Evolutionary conservation across 345 rosid genomes (phyloP).

Genomic region (Balakata baccata): DNA sequence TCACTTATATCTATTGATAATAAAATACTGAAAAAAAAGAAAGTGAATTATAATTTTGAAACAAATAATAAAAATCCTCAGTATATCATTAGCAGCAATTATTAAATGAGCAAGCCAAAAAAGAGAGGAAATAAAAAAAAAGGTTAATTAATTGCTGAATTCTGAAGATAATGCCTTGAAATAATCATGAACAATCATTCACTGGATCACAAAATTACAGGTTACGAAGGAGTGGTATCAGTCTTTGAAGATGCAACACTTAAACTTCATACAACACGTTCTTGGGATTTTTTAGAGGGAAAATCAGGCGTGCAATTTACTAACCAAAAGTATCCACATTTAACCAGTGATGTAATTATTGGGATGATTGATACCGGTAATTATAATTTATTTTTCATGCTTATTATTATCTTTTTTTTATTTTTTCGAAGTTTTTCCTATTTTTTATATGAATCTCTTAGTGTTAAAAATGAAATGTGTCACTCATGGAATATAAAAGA

Average conservation of each 20-base stretch:
- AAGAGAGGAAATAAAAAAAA: not conserved
- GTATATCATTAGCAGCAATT: not conserved
- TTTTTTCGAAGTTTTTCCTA: no score
- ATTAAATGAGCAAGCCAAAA: not conserved
- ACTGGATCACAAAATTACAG: conserved; percentile 29
- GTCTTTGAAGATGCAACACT: conserved; percentile 58
- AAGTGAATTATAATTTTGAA: no score
- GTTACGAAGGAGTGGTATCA: conserved; percentile 52
- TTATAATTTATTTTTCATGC: not conserved
- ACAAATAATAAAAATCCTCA: no score
- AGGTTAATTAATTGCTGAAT: no score
- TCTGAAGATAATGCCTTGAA: not conserved
- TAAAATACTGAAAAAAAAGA: no score
- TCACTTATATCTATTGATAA: no score
- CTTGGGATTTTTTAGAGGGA: conserved; percentile 71
- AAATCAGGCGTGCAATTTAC: conserved; percentile 20
- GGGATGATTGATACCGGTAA: conserved; percentile 61
- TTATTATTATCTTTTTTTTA: no score
- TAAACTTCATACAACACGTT: conserved; percentile 74
- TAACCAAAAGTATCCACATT: conserved; percentile 6
- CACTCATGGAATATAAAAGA: no score
- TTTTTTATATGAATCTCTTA: no score
- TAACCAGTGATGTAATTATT: conserved; percentile 50
- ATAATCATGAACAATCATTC: not conserved
- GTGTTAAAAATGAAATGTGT: no score